Evolutionary conservation across 495 filamentous ascomycete species (phyloP), one percentile per base, ranked within the genome.

Genomic region (Podospora pseudopauciseta): DNA sequence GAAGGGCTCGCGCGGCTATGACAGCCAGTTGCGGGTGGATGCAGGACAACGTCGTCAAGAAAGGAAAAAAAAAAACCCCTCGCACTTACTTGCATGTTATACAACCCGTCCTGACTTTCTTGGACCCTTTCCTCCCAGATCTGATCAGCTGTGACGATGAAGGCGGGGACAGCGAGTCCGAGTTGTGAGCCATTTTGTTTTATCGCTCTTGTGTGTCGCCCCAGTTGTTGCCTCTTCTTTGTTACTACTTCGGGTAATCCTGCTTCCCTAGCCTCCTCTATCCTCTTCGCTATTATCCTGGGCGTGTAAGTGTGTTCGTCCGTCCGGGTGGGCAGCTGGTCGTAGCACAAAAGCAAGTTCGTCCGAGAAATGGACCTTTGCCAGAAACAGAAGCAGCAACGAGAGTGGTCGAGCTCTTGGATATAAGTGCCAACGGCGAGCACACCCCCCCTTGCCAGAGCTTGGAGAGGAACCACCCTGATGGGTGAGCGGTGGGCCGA

Each of bases 41-140:
- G 62, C 18, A 53, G 56, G 27, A 65, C 6, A 34, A 34, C 30
- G 19, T 7, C 30, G 49, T 16, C 9, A 61, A 32, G 30, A 32
- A 18, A 68, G 7, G 55, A 20, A n/a, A 27, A 49, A 9, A 30
- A 5, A 39, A 39, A 16, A n/a, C 23, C 7, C 7, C 27, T 63
- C 56, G 71, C 60, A 77, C 76, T 72, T 62, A 77, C 76, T 78
- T 76, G 76, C 76, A 78, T 59, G 76, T 78, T 69, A 76, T 76
- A 69, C 76, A 78, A n/a, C 76, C 76, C 0, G 76, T 76, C 67
- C 76, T 67, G 55, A 78, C 76, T 55, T 78, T 78, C 67, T 76
- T 76, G 28, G 76, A 78, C 5, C 76, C 76, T 67, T 76, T 78
- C 54, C 76, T 72, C 20, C 76, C 74, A 15, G 74, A 76, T 0